A percentile compares a stretch with the other conserved stretches of the same genome.
phyloP scores from a whole-genome alignment of 1,284 basidiomycete genomes.

The Phellopilus nigrolimitatus region DNA sequence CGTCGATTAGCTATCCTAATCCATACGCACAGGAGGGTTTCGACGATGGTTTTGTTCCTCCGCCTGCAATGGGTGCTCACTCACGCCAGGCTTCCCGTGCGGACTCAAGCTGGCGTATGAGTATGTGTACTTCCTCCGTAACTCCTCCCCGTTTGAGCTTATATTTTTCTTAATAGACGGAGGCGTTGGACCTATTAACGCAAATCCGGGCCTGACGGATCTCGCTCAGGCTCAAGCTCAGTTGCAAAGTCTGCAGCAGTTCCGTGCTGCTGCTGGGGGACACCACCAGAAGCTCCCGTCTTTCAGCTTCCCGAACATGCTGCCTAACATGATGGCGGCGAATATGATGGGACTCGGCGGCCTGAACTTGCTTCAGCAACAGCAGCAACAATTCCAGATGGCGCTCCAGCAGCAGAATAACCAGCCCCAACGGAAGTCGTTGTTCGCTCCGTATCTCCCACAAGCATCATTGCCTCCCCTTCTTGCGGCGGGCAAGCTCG shows the following conservation, averaged over 20 bases:
- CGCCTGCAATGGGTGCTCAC: constrained; percentile 56
- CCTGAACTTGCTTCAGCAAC: constrained; percentile 76
- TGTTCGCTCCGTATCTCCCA: constrained; percentile 98
- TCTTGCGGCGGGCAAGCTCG: constrained; percentile 96
- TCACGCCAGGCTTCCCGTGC: constrained; percentile 72
- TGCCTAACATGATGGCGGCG: constrained; percentile 92
- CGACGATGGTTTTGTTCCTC: constrained; percentile 69
- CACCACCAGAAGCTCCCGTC: constrained; percentile 97
- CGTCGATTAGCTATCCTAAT: constrained; percentile 48
- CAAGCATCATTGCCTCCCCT: constrained; percentile 96
- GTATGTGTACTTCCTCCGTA: constrained; percentile 41
- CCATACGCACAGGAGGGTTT: constrained; percentile 58
- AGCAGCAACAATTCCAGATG: constrained; percentile 74
- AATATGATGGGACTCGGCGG: constrained; percentile 90
- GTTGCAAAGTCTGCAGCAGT: constrained; percentile 93
- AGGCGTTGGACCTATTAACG: constrained; percentile 65
- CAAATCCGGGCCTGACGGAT: constrained; percentile 63
- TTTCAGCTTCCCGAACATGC: constrained; percentile 96
- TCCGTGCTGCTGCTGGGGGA: constrained; percentile 91
- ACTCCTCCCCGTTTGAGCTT: constrained; percentile 20
- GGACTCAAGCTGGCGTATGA: constrained; percentile 86
- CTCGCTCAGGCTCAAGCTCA: constrained; percentile 96
- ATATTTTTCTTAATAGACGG: constrained; percentile 46
- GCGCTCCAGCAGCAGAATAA: constrained; percentile 86
- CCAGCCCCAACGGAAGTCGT: constrained; percentile 94